These are phyloP conservation scores for Jackrogersella minutella DNA, from an alignment of 495 filamentous ascomycete genomes.

Conservation along the genomic window DNA sequence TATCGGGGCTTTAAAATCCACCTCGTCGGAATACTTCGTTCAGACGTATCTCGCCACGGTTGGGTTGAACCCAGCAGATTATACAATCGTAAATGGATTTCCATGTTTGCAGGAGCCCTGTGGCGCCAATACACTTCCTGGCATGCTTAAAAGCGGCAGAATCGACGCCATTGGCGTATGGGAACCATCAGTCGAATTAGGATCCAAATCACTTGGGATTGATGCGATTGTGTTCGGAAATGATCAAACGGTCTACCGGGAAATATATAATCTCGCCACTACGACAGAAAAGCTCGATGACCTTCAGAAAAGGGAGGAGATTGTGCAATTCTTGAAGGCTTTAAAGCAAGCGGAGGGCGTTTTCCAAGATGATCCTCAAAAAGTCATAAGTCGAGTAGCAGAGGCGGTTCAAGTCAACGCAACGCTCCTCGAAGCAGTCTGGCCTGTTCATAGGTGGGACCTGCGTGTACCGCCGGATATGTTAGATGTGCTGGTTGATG, in stretches of 20 bases:
- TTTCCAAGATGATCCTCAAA: slow-evolving; percentile 46
- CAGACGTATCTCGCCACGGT: slow-evolving; percentile 46
- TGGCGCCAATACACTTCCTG: slow-evolving; percentile 47
- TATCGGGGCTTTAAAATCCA: slow-evolving; percentile 51
- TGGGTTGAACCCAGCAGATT: slow-evolving; percentile 45
- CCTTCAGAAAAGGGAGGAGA: slow-evolving; percentile 44
- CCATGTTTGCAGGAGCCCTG: slow-evolving; percentile 52
- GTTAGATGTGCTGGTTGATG: slow-evolving; percentile 48
- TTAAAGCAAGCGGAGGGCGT: slow-evolving; percentile 48
- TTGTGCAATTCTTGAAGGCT: slow-evolving; percentile 51
- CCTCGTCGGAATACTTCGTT: slow-evolving; percentile 53
- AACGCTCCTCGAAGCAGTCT: slow-evolving; percentile 48
- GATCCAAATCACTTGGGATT: slow-evolving; percentile 41
- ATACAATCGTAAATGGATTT: slow-evolving; percentile 46
- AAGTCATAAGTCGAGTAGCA: slow-evolving; percentile 45
- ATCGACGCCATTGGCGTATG: slow-evolving; percentile 57
- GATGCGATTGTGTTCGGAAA: slow-evolving; percentile 47
- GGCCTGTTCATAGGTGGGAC: slow-evolving; percentile 52
- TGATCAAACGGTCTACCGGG: slow-evolving; percentile 52
- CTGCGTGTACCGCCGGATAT: slow-evolving; percentile 47
- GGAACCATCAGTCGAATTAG: slow-evolving; percentile 56
- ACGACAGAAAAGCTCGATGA: slow-evolving; percentile 51
- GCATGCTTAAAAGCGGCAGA: slow-evolving; percentile 42
- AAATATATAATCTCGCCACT: slow-evolving; percentile 54
- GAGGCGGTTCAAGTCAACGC: slow-evolving; percentile 43